Conservation (phyloP, 352 stramenopile species). For the Phytophthora europaea region DNA sequence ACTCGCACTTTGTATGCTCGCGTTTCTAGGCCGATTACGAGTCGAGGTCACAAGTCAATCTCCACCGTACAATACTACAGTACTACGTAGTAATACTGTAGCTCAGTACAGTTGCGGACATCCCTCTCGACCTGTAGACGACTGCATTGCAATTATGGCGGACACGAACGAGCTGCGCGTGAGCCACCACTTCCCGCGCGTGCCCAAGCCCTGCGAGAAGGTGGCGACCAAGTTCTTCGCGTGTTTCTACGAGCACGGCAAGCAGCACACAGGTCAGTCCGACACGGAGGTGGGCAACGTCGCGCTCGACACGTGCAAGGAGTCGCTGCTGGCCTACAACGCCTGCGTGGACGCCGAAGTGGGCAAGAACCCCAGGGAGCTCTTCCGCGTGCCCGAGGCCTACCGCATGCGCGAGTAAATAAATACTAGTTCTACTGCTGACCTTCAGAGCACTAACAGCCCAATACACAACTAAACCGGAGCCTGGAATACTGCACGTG, state of each 20-base stretch:
- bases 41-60: constrained; percentile 33
- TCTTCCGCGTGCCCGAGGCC: constrained; percentile 85
- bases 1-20: constrained; percentile 66
- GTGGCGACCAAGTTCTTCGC: constrained; percentile 79
- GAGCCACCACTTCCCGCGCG: constrained; percentile 82
- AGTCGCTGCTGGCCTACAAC: constrained; percentile 76
- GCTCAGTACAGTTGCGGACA: neutral
- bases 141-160: constrained; percentile 7
- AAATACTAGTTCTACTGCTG: neutral
- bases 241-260: constrained; percentile 88
- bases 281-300: constrained; percentile 77
- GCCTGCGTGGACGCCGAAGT: constrained; percentile 71
- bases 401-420: constrained; percentile 74
- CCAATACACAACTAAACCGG: constrained; percentile 15
- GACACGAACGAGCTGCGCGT: constrained; percentile 63
- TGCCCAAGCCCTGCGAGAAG: constrained; percentile 76
- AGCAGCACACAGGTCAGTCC: constrained; percentile 62
- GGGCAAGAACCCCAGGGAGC: constrained; percentile 68
- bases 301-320: constrained; percentile 66
- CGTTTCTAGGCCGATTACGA: constrained; percentile 33
- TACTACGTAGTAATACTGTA: too few relatives aligned
- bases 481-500: neutral
- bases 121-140: constrained; percentile 1
- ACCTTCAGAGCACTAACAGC: neutral
- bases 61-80: constrained; percentile 39